These are phyloP conservation scores for Aspergillus sp. DNA, from an alignment of 2,329 filamentous ascomycete species.

Conservation along the genomic window DNA sequence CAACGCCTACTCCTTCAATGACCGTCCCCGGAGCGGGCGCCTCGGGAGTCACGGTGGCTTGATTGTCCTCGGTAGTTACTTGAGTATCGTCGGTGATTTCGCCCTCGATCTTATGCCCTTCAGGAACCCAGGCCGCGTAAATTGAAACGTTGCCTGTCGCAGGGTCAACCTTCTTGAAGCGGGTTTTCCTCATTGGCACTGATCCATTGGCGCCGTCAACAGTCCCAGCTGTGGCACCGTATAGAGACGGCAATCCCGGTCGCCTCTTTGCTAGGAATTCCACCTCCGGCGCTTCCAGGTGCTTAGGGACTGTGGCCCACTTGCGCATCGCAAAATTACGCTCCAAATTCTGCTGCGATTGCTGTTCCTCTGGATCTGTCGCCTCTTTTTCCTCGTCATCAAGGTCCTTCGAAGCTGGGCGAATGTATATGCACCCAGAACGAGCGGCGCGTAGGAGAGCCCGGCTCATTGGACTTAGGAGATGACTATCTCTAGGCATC, in stretches of 20 bases:
- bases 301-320: slow-evolving; percentile 57
- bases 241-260: slow-evolving; percentile 57
- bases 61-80: slow-evolving; percentile 43
- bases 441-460: slow-evolving; percentile 79
- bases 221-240: slow-evolving; percentile 33
- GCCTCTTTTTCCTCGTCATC: slow-evolving; percentile 39
- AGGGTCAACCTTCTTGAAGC: slow-evolving; percentile 74
- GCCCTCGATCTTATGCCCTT: slow-evolving; percentile 77
- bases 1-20: slow-evolving; percentile 59
- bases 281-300: slow-evolving; percentile 58
- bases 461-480: slow-evolving; percentile 76
- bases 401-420: slow-evolving; percentile 51
- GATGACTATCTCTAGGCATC: slow-evolving; percentile 82
- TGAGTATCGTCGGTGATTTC: slow-evolving; percentile 67
- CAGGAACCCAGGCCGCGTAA: slow-evolving; percentile 77
- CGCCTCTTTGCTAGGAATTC: slow-evolving; percentile 64
- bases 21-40: slow-evolving; percentile 57
- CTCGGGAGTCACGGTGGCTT: slow-evolving; percentile 34
- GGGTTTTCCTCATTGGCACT: slow-evolving; percentile 71
- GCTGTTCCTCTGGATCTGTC: slow-evolving; percentile 36
- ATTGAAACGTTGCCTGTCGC: slow-evolving; percentile 76
- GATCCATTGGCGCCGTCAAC: slow-evolving; percentile 30
- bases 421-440: slow-evolving; percentile 73
- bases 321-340: slow-evolving; percentile 58
- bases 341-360: slow-evolving; percentile 31